Evolutionary conservation across 2,329 filamentous ascomycete species (phyloP).

Genomic region (Endoconidiophora laricicola): DNA sequence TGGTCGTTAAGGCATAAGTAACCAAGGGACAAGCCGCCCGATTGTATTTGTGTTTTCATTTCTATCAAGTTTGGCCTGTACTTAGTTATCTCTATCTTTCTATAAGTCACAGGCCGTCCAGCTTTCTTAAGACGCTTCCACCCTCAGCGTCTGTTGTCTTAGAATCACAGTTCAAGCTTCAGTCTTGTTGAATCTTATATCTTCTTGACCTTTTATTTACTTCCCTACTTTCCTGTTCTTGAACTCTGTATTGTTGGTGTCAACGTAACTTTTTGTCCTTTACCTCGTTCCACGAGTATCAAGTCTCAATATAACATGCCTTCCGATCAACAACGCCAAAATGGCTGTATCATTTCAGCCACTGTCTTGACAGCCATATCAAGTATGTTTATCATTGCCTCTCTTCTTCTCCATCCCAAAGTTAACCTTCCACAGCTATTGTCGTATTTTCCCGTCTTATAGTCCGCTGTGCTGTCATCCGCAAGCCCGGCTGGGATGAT

Average conservation of each 20-base stretch:
- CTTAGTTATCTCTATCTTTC: not conserved
- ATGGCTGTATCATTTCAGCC: slow-evolving; percentile 14
- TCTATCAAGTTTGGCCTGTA: not conserved
- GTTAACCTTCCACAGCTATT: slow-evolving; percentile 10
- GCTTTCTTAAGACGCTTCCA: not conserved
- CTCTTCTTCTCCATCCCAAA: not conserved
- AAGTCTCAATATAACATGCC: slow-evolving; percentile 10
- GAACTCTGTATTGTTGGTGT: not conserved
- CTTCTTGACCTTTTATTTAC: not conserved
- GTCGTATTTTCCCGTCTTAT: slow-evolving; percentile 13
- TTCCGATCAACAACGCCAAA: slow-evolving; percentile 14
- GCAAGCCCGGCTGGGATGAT: slow-evolving; percentile 16
- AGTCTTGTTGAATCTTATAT: not conserved
- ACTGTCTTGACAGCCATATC: slow-evolving; percentile 14
- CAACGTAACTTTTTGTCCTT: not conserved
- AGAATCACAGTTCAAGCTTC: not conserved
- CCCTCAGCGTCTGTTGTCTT: not conserved
- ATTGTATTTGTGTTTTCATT: not conserved
- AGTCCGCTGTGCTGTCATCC: slow-evolving; percentile 13
- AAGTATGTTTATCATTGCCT: slow-evolving; percentile 3
- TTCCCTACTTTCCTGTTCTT: not conserved
- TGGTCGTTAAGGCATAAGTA: no score
- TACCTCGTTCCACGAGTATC: no score
- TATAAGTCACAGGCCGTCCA: not conserved
- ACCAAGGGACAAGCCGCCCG: no score